Percentiles rank a stretch among this genome's conserved stretches.
Evolutionary conservation across 1,284 basidiomycete species (phyloP).

Genomic region (Ganoderma lucidum): DNA sequence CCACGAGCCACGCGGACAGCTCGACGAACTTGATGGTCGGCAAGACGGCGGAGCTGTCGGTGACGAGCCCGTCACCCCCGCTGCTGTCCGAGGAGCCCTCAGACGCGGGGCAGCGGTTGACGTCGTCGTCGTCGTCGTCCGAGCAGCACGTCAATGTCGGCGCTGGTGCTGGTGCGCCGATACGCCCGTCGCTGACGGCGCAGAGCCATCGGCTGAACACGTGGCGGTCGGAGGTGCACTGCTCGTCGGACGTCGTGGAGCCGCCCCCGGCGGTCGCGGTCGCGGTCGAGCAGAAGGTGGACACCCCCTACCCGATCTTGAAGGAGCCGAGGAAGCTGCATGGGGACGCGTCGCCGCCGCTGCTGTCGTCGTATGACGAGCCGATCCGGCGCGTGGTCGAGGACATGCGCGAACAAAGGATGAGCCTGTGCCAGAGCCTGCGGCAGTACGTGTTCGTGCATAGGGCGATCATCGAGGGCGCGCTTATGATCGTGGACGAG

Average conservation of each 20-base stretch:
- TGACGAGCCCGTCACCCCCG: slow-evolving; percentile 28
- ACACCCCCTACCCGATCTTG: slow-evolving; percentile 15
- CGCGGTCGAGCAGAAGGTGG: background rate
- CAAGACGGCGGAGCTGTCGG: slow-evolving; percentile 30
- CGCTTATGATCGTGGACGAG: slow-evolving; percentile 81
- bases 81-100: background rate
- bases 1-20: slow-evolving; percentile 33
- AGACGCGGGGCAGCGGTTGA: too few species aligned
- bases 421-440: slow-evolving; percentile 91
- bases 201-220: slow-evolving; percentile 37
- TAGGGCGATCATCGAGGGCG: slow-evolving; percentile 84
- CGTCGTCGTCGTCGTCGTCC: background rate
- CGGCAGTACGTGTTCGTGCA: slow-evolving; percentile 93
- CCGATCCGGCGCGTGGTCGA: slow-evolving; percentile 83
- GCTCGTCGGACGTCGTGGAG: slow-evolving; percentile 19
- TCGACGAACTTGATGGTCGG: slow-evolving; percentile 32
- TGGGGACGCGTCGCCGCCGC: slow-evolving; percentile 58
- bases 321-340: slow-evolving; percentile 64
- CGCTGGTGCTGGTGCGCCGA: background rate
- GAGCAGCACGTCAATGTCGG: background rate
- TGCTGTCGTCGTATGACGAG: slow-evolving; percentile 69
- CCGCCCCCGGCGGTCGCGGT: background rate
- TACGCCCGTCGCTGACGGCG: slow-evolving; percentile 17
- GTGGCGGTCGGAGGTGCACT: slow-evolving; percentile 41
- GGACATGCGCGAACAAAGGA: slow-evolving; percentile 91